Conservation (phyloP, 2,329 filamentous ascomycete genomes). For the Ophidiomyces ophidiicola region DNA sequence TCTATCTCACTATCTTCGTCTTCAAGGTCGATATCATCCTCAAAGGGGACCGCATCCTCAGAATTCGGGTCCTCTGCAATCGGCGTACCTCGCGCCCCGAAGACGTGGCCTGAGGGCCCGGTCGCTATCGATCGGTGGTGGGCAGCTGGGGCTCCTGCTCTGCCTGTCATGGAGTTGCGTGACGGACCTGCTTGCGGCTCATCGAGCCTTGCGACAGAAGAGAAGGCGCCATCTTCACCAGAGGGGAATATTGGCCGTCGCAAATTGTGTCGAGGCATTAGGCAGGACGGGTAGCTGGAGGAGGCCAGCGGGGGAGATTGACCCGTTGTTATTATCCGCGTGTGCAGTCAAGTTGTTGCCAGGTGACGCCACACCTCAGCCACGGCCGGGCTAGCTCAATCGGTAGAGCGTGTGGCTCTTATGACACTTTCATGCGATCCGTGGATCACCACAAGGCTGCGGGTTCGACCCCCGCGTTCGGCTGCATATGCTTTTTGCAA, state of each 20-base stretch:
- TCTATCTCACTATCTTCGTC: conserved; percentile 14
- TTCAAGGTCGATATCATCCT: conserved; percentile 12
- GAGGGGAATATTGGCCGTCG: conserved; percentile 10
- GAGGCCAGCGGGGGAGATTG: no score
- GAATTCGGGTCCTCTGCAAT: not conserved
- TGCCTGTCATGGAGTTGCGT: not conserved
- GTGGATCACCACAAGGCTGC: conserved; percentile 26
- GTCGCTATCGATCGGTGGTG: conserved; percentile 1
- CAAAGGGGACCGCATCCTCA: not conserved
- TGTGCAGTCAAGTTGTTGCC: no score
- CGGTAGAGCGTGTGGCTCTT: conserved; percentile 41
- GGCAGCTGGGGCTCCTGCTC: not conserved
- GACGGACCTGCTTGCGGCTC: conserved; percentile 1
- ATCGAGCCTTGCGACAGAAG: conserved; percentile 11
- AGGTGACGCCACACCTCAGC: no score
- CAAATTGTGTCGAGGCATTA: conserved; percentile 13
- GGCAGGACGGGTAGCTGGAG: no score
- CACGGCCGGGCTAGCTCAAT: conserved; percentile 39
- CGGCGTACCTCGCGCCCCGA: not conserved
- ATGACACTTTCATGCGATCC: conserved; percentile 13
- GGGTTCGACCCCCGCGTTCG: conserved; percentile 34
- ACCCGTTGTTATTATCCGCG: no score
- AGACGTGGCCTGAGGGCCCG: not conserved
- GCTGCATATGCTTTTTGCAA: conserved; percentile 19
- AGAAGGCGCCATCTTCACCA: conserved; percentile 16